Evolutionary conservation across 2,329 filamentous ascomycete genomes (phyloP), one percentile per base, ranked within the genome.

Genomic region (Cytospora piceae): DNA sequence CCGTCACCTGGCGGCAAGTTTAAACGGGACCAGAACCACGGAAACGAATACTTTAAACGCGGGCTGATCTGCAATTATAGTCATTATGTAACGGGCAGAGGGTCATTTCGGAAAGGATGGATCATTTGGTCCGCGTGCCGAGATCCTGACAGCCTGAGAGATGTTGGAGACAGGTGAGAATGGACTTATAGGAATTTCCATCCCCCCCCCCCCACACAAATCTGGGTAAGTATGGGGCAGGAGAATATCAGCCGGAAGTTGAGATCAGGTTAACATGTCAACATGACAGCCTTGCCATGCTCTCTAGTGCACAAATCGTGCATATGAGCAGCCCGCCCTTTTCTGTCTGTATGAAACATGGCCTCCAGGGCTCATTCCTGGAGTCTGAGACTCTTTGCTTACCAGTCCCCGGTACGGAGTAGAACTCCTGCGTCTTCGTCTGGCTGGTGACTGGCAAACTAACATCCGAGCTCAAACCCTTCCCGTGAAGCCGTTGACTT

Each of bases 251-350:
- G n/a, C 20, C 42, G 8, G 20, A 24, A 24, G 46, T 24, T 24
- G 22, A 49, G 46, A 49, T 49, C 46, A 12, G 4, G 46, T 14
- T 22, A 22, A 49, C 22, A 24, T 49, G 46, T 49, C 46, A 49
- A 49, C n/a, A 24, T 49, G 46, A 49, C n/a, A 49, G 46, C 46
- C 46, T 49, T 49, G 46, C 46, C n/a, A 24, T 22, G 46, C n/a
- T 49, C 46, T 24, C 4, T 37, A 15, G 32, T 34, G 11, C 34
- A 37, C 34, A 4, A 37, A 14, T 37, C 1, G 39, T 46, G 8
- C 17, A 46, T 46, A 24, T 49, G n/a, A n/a, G n/a, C n/a, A 22
- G n/a, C n/a, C 42, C n/a, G 11, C 42, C 46, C 46, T 49, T 24
- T 12, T 34, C 34, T 37, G 12, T 37, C 11, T 37, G n/a, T 12